Evolutionary conservation across 83 land plant species (phyloP).

Genomic region (Isoetes engelmannii): DNA sequence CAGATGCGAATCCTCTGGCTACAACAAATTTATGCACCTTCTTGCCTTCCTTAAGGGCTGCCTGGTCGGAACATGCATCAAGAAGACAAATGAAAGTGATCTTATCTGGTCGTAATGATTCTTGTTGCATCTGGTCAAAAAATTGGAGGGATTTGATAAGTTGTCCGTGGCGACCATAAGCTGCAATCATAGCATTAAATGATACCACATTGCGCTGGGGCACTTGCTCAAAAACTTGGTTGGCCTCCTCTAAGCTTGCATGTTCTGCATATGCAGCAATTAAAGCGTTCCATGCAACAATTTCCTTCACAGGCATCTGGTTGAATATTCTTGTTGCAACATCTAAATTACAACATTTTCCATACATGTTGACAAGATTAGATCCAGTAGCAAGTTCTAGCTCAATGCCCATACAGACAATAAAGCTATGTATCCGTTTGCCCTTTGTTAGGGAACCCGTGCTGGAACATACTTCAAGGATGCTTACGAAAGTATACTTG

Average conservation of each 20-base stretch:
- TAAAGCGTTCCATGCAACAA: conserved; percentile 32
- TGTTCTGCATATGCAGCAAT: conserved; percentile 32
- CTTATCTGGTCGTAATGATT: not conserved
- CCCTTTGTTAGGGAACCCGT: conserved; percentile 32
- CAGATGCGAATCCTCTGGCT: conserved; percentile 1
- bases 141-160: not conserved
- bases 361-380: conserved; percentile 36
- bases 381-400: conserved; percentile 30
- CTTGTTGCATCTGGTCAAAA: not conserved
- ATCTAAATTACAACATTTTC: conserved; percentile 32
- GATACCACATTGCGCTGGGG: conserved; percentile 1
- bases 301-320: conserved; percentile 25
- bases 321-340: conserved; percentile 23
- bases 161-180: not conserved
- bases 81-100: conserved; percentile 26
- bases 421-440: conserved; percentile 32
- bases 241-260: not conserved
- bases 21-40: too few relatives aligned
- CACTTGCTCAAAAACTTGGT: not conserved
- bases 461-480: conserved; percentile 34
- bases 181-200: not conserved
- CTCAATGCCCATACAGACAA: conserved; percentile 13
- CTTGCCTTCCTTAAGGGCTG: too few relatives aligned
- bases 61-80: not conserved
- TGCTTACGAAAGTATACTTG: conserved; percentile 38